Percentiles rank a stretch among this genome's conserved stretches.
Conservation (phyloP, 2,329 filamentous ascomycete species). For the Thyridium curvatum region DNA sequence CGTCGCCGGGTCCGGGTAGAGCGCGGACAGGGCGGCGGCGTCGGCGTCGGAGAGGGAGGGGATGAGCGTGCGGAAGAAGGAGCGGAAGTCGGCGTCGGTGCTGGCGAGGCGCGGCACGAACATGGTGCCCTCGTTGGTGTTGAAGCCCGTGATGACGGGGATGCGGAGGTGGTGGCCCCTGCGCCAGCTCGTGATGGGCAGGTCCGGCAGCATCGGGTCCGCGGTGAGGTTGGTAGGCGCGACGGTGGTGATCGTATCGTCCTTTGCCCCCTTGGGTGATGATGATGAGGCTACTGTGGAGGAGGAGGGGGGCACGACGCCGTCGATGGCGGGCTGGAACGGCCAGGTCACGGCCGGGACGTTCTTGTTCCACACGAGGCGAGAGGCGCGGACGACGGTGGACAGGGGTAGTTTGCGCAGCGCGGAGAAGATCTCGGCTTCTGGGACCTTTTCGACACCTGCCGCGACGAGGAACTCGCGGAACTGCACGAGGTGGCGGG, state of each 20-base stretch:
- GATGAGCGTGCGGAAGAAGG: slow-evolving; percentile 57
- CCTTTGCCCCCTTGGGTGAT: neutral
- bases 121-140: slow-evolving; percentile 60
- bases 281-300: slow-evolving; percentile 8
- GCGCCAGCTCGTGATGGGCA: slow-evolving; percentile 55
- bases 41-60: slow-evolving; percentile 48
- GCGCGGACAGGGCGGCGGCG: slow-evolving; percentile 43
- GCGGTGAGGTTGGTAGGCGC: neutral
- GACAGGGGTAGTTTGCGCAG: slow-evolving; percentile 38
- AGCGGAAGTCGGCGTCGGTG: slow-evolving; percentile 43
- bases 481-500: slow-evolving; percentile 50
- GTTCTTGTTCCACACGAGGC: slow-evolving; percentile 36
- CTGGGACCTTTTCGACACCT: slow-evolving; percentile 39
- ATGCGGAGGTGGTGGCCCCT: slow-evolving; percentile 45
- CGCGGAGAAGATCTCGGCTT: slow-evolving; percentile 40
- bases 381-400: slow-evolving; percentile 32
- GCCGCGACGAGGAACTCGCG: slow-evolving; percentile 46
- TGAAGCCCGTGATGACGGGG: slow-evolving; percentile 64
- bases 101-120: slow-evolving; percentile 51
- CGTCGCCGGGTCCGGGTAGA: slow-evolving; percentile 56
- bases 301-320: slow-evolving; percentile 15
- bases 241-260: neutral
- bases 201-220: slow-evolving; percentile 42
- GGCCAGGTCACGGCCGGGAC: slow-evolving; percentile 46
- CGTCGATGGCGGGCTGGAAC: slow-evolving; percentile 65